Percentiles rank a stretch among this genome's conserved stretches.
These are phyloP conservation scores for Taphrina deformans DNA, from an alignment of 1,139 yeast genomes.

Conservation along the genomic window DNA sequence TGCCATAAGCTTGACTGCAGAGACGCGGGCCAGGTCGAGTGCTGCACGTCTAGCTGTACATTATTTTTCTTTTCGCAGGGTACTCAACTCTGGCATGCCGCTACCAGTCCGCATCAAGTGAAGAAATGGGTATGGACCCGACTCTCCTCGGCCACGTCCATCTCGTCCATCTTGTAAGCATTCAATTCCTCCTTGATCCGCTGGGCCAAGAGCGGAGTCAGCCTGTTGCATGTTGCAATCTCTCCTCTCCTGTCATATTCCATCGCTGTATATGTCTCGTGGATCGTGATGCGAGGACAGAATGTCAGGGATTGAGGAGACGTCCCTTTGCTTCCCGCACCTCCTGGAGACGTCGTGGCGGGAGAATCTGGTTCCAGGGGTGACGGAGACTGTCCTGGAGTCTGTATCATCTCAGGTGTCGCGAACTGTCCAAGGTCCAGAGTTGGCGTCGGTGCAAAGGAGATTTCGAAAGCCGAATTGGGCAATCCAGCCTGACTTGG, in stretches of 20 bases:
- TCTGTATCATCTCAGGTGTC: background rate
- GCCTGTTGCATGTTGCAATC: constrained; percentile 85
- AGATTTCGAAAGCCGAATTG: background rate
- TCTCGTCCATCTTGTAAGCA: constrained; percentile 63
- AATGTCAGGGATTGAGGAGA: constrained; percentile 53
- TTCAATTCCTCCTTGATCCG: constrained; percentile 85
- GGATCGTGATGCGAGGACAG: constrained; percentile 78
- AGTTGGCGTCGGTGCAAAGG: constrained; percentile 17
- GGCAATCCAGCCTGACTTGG: background rate
- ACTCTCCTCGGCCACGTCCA: constrained; percentile 59
- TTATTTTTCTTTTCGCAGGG: background rate
- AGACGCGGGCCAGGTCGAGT: background rate
- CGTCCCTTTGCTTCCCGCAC: background rate
- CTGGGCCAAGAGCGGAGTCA: constrained; percentile 86
- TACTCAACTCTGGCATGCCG: background rate
- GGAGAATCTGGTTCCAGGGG: constrained; percentile 13
- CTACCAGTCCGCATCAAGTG: background rate
- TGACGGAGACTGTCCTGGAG: background rate
- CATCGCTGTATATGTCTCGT: constrained; percentile 78
- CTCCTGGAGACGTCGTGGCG: background rate
- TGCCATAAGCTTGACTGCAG: background rate
- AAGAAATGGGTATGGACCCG: constrained; percentile 24
- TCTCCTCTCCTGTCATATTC: constrained; percentile 96
- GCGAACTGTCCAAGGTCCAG: constrained; percentile 3
- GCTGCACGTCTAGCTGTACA: background rate